Base-by-base conservation (phyloP, 345 rosid species). In the Boechera retrofracta region DNA sequence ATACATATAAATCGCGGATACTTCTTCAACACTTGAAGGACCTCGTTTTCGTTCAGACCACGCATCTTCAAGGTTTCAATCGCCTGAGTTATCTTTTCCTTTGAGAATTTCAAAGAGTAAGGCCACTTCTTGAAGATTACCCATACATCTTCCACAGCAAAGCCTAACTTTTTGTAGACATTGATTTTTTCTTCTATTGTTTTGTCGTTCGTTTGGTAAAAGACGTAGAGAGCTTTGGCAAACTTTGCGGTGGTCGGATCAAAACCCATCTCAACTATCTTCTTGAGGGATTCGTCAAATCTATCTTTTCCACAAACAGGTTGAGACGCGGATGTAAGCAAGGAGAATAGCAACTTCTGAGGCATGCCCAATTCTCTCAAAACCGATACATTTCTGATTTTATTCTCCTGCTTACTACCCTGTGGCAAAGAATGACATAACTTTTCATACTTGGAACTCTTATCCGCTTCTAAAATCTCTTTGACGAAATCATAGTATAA, bases 101-200 rank as follows among this genome's bases (percentile, higher is more conserved):
- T 75, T 7, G 83, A 84, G 4, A 9, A 1, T 18, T 0, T 10
- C 76, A 78, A 32, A 45, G 5, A 45, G 21, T 0, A 0, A 5
- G 83, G 84, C 10, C n/a, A 12, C 54, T 59, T 84, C 57, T 49
- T 69, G 35, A 82, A 85, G 0, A 78, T 78, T 2, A 15, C 11
- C 57, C 41, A 29, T 47, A 66, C n/a, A 5, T 75, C 83, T 4
- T 35, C 79, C 16, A 51, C 69, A 28, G 76, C 38, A 61, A 73
- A 85, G 63, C 83, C 84, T 73, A 75, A 77, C 38, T 28, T 64
- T 59, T 59, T 59, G 12, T 35, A 59, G 2, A 59, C 2, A 33
- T n/a, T 2, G 4, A 59, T 44, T 35, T 35, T 59, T 1, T 59
- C 64, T 59, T 59, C 79, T 73, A 73, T 64, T 3, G 69, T 73